Evolutionary conservation across 371 early-diverging fungal species (phyloP), one percentile per base, ranked within the genome.

Genomic region (Saksenaea vasiformis): DNA sequence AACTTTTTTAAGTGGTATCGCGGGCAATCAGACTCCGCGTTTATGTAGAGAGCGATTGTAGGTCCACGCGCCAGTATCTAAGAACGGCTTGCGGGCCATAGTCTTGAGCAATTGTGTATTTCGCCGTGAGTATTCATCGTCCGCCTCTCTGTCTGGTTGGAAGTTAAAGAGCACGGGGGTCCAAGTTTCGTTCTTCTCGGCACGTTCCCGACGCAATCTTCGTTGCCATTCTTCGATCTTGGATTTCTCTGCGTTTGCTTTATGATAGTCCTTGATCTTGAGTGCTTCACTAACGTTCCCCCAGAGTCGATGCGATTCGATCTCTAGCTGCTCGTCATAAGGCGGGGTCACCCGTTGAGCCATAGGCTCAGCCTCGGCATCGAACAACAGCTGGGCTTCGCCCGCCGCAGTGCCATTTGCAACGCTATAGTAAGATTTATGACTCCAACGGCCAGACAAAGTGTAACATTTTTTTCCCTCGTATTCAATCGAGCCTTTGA

Each of bases 261-360:
- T 62, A 15, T 75, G 73, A 61, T 83, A 92, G 56, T 91, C 83
- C 72, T 86, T 86, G 37, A 61, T 66, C 37, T 79, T 78, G 41
- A 93, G 73, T 0, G 92, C 92, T 9, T 82, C 72, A 5, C 88
- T 79, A 14, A 90, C 91, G 35, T 73, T 73, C 28, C 83, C 77
- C 94, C 94, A 93, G 22, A 93, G 74, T 17, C 79, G 77, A 61
- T 88, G 89, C 14, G 92, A 88, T 67, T 93, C 93, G 27, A 85
- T 67, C 19, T 79, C 84, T 4, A 72, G 74, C 74, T 91, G 91
- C 56, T 90, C 80, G 11, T 76, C 80, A 1, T 87, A 38, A 5
- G 90, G 90, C 43, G 69, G 70, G 37, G 86, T 82, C 17, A 72
- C 65, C 31, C 85, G 83, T 31, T 80, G 76, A 13, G 85, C 83